phyloP scores from a whole-genome alignment of 2,329 filamentous ascomycete genomes.

The Talaromyces sp. region DNA sequence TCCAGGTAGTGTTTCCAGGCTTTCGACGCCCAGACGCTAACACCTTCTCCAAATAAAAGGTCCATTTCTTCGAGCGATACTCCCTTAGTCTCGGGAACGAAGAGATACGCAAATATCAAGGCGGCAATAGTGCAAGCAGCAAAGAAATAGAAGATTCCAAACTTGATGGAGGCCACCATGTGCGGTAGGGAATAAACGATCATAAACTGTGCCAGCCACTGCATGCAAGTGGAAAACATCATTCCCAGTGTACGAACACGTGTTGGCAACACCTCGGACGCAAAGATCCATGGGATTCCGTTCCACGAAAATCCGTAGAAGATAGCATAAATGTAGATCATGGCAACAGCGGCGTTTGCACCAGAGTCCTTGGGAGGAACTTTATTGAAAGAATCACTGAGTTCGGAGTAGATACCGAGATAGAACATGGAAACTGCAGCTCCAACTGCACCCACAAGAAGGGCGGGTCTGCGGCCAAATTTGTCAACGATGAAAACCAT shows the following conservation, averaged over 20 bases:
- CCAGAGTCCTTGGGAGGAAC: constrained; percentile 10
- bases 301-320: constrained; percentile 25
- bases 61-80: constrained; percentile 6
- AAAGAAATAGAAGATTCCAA: constrained; percentile 6
- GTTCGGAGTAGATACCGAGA: constrained; percentile 17
- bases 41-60: constrained; percentile 3
- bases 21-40: background rate
- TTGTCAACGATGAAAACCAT: constrained; percentile 45
- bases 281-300: constrained; percentile 30
- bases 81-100: constrained; percentile 4
- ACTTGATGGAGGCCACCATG: constrained; percentile 28
- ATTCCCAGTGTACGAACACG: constrained; percentile 35
- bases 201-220: constrained; percentile 43
- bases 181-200: constrained; percentile 43
- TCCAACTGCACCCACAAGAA: constrained; percentile 51
- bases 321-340: constrained; percentile 18
- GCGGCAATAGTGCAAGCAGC: constrained; percentile 2
- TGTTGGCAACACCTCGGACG: constrained; percentile 37
- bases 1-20: constrained; percentile 5
- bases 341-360: constrained; percentile 19
- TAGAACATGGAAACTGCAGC: constrained; percentile 44
- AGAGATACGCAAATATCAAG: constrained; percentile 3
- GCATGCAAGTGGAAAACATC: constrained; percentile 36
- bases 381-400: constrained; percentile 5
- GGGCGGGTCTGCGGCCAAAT: constrained; percentile 42